These are phyloP conservation scores for Oryza australiensis DNA, from an alignment of 176 grass and related monocot genomes.

Conservation along the genomic window DNA sequence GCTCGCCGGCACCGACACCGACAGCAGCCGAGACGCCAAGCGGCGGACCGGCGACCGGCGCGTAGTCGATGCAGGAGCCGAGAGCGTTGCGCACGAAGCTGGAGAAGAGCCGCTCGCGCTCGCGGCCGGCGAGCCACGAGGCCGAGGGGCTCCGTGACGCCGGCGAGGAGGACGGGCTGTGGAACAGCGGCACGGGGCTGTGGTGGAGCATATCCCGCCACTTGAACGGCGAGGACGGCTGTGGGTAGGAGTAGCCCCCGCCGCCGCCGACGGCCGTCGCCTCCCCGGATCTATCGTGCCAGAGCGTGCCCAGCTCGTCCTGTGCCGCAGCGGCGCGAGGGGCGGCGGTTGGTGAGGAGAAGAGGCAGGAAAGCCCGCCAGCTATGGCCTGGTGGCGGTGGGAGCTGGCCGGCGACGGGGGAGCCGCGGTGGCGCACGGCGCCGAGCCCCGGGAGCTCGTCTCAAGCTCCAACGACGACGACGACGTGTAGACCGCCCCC, in stretches of 20 bases:
- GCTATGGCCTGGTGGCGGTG: constrained; percentile 41
- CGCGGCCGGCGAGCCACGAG: constrained; percentile 49
- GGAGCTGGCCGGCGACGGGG: constrained; percentile 32
- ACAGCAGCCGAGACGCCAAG: constrained; percentile 33
- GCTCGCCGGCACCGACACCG: constrained; percentile 34
- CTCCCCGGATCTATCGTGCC: constrained; percentile 73
- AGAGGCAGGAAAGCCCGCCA: constrained; percentile 80
- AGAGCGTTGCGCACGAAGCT: constrained; percentile 73
- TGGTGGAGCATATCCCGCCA: constrained; percentile 59
- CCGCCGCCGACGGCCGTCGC: constrained; percentile 12
- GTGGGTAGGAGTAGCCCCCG: constrained; percentile 41
- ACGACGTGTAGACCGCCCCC: constrained; percentile 33
- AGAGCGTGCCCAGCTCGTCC: constrained; percentile 56
- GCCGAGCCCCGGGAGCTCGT: constrained; percentile 25
- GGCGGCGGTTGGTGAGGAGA: constrained; percentile 57
- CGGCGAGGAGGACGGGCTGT: constrained; percentile 52
- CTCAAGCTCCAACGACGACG: constrained; percentile 48
- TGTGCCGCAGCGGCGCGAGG: constrained; percentile 37
- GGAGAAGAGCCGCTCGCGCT: constrained; percentile 65
- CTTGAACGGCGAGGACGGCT: constrained; percentile 63
- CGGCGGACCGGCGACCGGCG: constrained; percentile 36
- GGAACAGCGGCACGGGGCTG: constrained; percentile 64
- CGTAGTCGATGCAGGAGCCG: constrained; percentile 75
- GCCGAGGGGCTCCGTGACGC: constrained; percentile 62
- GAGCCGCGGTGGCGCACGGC: constrained; percentile 36